phyloP scores from a whole-genome alignment of 1,284 basidiomycete genomes.

The Entoloma clypeatum region DNA sequence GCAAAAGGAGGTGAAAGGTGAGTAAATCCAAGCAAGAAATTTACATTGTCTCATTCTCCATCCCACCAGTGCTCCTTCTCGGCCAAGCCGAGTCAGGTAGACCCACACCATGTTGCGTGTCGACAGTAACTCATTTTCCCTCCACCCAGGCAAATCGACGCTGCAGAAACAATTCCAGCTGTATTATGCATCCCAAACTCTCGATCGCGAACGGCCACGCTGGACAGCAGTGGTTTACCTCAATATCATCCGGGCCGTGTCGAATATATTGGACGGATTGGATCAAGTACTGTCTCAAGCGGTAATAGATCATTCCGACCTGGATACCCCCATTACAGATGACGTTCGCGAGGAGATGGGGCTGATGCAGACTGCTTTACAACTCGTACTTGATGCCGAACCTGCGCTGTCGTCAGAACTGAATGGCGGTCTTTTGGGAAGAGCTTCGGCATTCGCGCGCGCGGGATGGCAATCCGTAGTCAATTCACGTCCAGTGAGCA shows the following conservation, averaged over 20 bases:
- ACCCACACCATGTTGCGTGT: background rate
- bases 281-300: slow-evolving; percentile 28
- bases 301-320: slow-evolving; percentile 13
- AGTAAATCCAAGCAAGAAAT: slow-evolving; percentile 10
- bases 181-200: slow-evolving; percentile 57
- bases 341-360: slow-evolving; percentile 24
- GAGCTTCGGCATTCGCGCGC: slow-evolving; percentile 50
- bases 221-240: slow-evolving; percentile 69
- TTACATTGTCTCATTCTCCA: slow-evolving; percentile 1
- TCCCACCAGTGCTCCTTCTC: slow-evolving; percentile 45
- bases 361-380: slow-evolving; percentile 42
- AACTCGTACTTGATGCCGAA: slow-evolving; percentile 56
- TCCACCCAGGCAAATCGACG: slow-evolving; percentile 48
- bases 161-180: slow-evolving; percentile 70
- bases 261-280: slow-evolving; percentile 60
- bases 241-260: slow-evolving; percentile 64
- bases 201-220: slow-evolving; percentile 59
- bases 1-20: slow-evolving; percentile 56
- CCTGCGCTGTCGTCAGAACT: slow-evolving; percentile 54
- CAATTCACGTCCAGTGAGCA: slow-evolving; percentile 28
- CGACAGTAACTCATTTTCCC: too few species aligned
- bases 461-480: slow-evolving; percentile 55
- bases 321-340: slow-evolving; percentile 14
- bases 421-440: slow-evolving; percentile 47
- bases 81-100: slow-evolving; percentile 61